A percentile compares a stretch with the other conserved stretches of the same genome.
phyloP scores from a whole-genome alignment of 495 filamentous ascomycete genomes.

The Podospora anserina region DNA sequence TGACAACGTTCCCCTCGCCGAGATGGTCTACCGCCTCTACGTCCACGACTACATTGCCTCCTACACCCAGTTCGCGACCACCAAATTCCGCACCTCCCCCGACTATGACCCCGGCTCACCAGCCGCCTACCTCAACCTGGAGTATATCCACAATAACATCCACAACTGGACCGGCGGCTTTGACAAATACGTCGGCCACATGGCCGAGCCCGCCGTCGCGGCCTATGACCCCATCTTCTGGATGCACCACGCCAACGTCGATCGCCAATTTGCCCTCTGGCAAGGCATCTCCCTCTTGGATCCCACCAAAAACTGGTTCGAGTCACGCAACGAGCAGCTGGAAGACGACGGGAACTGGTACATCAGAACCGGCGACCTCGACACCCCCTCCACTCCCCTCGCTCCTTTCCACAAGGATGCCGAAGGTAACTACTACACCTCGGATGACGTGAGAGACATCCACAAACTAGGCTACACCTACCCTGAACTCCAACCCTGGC shows the following conservation, averaged over 20 bases:
- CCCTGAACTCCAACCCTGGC: slow-evolving; percentile 4
- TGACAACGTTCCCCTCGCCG: background rate
- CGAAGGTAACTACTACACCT: background rate
- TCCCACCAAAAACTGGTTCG: background rate
- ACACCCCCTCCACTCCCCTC: slow-evolving; percentile 2
- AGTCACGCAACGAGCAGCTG: background rate
- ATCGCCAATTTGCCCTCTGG: slow-evolving; percentile 3
- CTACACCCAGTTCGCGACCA: slow-evolving; percentile 3
- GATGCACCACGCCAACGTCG: slow-evolving; percentile 4
- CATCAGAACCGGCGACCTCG: background rate
- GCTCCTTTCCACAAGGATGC: slow-evolving; percentile 1
- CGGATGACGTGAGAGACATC: background rate
- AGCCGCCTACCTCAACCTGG: slow-evolving; percentile 1
- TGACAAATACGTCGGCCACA: background rate
- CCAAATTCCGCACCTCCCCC: background rate
- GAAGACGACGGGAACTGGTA: background rate
- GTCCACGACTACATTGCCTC: slow-evolving; percentile 3
- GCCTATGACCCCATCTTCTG: slow-evolving; percentile 1
- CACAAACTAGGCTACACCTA: background rate
- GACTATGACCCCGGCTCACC: slow-evolving; percentile 1
- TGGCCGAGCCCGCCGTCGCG: background rate
- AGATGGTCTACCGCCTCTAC: slow-evolving; percentile 3
- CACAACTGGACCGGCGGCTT: slow-evolving; percentile 1
- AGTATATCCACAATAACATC: slow-evolving; percentile 7
- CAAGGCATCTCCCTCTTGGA: background rate